Conservation (phyloP, 2,329 filamentous ascomycete genomes). For the Cadophora luteo-olivacea region DNA sequence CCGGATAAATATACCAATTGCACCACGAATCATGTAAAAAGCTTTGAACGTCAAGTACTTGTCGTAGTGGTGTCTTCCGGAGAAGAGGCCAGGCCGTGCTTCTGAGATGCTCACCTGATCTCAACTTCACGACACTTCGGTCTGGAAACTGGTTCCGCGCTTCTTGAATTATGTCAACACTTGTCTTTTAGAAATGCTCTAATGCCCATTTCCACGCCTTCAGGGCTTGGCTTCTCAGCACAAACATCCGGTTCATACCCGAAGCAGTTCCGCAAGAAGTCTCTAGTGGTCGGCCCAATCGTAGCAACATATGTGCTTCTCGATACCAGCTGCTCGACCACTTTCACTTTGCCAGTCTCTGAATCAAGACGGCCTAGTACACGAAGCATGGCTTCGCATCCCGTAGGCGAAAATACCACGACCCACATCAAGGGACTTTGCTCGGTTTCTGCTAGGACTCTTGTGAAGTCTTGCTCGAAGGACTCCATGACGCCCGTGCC, state of each 20-base stretch:
- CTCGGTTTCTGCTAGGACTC: slow-evolving; percentile 54
- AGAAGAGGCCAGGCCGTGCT: neutral
- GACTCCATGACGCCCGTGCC: slow-evolving; percentile 82
- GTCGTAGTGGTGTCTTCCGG: neutral
- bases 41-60: neutral
- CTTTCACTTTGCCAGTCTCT: slow-evolving; percentile 47
- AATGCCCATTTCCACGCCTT: slow-evolving; percentile 78
- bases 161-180: neutral
- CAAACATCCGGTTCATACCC: slow-evolving; percentile 78
- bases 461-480: slow-evolving; percentile 72
- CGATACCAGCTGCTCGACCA: slow-evolving; percentile 29
- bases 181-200: slow-evolving; percentile 20
- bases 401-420: slow-evolving; percentile 75
- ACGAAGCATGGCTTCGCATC: slow-evolving; percentile 65
- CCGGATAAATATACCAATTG: slow-evolving; percentile 17
- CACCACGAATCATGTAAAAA: neutral
- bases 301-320: slow-evolving; percentile 74
- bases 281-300: slow-evolving; percentile 91
- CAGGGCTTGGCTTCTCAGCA: slow-evolving; percentile 80
- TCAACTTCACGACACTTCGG: too few species aligned
- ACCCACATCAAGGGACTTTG: slow-evolving; percentile 65
- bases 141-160: neutral
- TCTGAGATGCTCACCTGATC: neutral
- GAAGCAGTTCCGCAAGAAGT: slow-evolving; percentile 71
- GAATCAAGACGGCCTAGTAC: slow-evolving; percentile 59